A percentile compares a stretch with the other conserved stretches of the same genome.
phyloP scores from a whole-genome alignment of 495 filamentous ascomycete species.

The Clavariopsis aquatica region DNA sequence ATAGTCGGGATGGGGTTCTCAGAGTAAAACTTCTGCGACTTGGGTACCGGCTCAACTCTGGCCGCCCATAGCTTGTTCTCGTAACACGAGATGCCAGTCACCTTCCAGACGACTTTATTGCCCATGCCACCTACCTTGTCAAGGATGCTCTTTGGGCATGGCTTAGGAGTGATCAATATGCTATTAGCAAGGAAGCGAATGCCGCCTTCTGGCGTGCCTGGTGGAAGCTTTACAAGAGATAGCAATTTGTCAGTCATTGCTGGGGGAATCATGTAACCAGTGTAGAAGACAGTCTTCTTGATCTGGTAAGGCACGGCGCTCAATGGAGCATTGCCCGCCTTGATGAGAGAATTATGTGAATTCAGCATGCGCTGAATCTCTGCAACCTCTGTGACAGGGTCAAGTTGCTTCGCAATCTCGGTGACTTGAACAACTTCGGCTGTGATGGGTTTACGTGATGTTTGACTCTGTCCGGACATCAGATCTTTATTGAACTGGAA shows the following conservation, averaged over 20 bases:
- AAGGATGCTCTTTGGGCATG: conserved; percentile 65
- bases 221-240: conserved; percentile 63
- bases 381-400: conserved; percentile 78
- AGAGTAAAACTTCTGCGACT: conserved; percentile 65
- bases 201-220: conserved; percentile 59
- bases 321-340: conserved; percentile 46
- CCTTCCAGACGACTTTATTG: conserved; percentile 76
- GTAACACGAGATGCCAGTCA: conserved; percentile 69
- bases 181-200: conserved; percentile 84
- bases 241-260: conserved; percentile 70
- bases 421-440: conserved; percentile 86
- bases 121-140: conserved; percentile 84
- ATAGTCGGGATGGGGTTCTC: conserved; percentile 58
- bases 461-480: conserved; percentile 40
- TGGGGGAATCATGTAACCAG: conserved; percentile 81
- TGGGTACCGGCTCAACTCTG: conserved; percentile 69
- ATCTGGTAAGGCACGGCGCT: conserved; percentile 59
- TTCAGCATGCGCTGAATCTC: conserved; percentile 90
- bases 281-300: conserved; percentile 86
- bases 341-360: conserved; percentile 66
- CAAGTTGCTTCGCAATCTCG: conserved; percentile 72
- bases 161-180: conserved; percentile 81
- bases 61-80: conserved; percentile 88
- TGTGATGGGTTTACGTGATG: conserved; percentile 60
- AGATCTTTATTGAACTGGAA: conserved; percentile 65